Conservation (phyloP, 2,329 filamentous ascomycete genomes). For the Fusarium sp. region DNA sequence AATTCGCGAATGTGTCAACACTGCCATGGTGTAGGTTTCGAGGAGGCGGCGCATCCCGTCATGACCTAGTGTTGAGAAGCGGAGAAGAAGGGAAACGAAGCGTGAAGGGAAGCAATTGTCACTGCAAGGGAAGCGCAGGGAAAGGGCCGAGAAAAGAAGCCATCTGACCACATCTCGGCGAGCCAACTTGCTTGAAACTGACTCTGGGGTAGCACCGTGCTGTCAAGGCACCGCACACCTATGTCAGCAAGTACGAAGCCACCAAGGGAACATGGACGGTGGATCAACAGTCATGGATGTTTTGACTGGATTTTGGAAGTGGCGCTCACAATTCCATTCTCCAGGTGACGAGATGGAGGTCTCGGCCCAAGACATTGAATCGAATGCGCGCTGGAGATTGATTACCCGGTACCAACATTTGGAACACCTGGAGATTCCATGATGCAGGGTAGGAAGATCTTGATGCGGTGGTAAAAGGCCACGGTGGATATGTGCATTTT, state of each 20-base stretch:
- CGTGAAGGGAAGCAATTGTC: background rate
- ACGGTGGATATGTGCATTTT: background rate
- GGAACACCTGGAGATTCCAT: background rate
- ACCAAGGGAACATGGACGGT: background rate
- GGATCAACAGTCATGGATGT: background rate
- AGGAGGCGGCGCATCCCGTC: background rate
- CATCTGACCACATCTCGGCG: background rate
- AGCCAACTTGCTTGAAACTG: background rate
- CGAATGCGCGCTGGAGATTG: background rate
- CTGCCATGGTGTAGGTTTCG: background rate
- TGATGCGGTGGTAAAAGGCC: background rate
- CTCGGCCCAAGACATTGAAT: background rate
- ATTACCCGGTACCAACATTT: background rate
- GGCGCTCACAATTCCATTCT: background rate
- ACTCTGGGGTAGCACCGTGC: background rate
- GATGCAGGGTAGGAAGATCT: background rate
- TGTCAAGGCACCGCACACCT: background rate
- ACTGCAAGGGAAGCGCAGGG: background rate
- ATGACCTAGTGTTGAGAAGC: background rate
- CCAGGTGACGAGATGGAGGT: background rate
- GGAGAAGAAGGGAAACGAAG: background rate
- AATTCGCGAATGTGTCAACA: slow-evolving; percentile 7
- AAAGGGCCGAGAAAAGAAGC: background rate
- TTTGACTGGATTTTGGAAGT: background rate
- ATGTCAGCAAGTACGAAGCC: background rate